These are phyloP conservation scores for Vitis labrusca DNA, from an alignment of 164 flowering plant genomes.

Conservation along the genomic window DNA sequence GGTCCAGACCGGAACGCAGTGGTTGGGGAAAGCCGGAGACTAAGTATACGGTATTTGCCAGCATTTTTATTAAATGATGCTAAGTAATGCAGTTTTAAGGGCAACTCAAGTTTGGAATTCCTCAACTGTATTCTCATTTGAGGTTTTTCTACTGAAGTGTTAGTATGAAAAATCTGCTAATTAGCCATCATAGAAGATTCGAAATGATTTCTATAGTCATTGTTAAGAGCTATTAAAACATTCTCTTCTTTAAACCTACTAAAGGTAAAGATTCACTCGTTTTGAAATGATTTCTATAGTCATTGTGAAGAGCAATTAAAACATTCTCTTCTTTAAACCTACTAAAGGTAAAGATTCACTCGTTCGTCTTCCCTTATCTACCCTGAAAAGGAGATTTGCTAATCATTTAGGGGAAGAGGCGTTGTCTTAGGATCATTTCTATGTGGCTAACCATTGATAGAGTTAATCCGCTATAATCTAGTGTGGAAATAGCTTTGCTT, in stretches of 20 bases:
- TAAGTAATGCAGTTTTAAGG: neutral
- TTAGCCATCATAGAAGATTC: neutral
- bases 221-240: neutral
- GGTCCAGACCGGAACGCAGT: conserved; percentile 97
- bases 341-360: neutral
- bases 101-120: neutral
- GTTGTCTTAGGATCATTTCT: too few species aligned
- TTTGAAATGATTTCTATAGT: neutral
- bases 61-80: neutral
- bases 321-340: too few species aligned
- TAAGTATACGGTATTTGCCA: conserved; percentile 75
- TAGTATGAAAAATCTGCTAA: neutral
- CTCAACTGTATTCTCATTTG: neutral
- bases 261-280: neutral
- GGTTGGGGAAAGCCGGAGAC: conserved; percentile 99
- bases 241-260: neutral
- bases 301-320: neutral
- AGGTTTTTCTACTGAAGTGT: neutral
- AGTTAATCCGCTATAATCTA: too few species aligned
- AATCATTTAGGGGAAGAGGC: neutral
- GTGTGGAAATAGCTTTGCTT: too few species aligned
- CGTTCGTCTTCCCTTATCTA: neutral
- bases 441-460: too few species aligned
- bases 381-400: neutral
- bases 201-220: neutral